Percentiles rank a stretch among this genome's conserved stretches.
phyloP scores from a whole-genome alignment of 768 basidiomycete species.

The Cytidiella melzeri region DNA sequence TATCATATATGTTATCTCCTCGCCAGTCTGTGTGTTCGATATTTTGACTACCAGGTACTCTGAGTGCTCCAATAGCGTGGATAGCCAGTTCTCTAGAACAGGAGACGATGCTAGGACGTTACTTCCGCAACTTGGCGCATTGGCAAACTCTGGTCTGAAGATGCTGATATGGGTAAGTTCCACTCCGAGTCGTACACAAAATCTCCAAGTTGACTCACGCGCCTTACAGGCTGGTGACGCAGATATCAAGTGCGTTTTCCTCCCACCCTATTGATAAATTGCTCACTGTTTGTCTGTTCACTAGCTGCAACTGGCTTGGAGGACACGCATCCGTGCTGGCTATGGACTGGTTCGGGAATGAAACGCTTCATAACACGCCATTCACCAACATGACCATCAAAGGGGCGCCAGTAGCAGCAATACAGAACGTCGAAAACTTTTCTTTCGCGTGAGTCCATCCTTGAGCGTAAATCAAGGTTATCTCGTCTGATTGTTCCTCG shows the following conservation, averaged over 20 bases:
- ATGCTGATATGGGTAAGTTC: slow-evolving; percentile 34
- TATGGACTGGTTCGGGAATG: slow-evolving; percentile 43
- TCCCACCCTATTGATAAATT: too few relatives aligned
- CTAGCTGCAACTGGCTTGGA: slow-evolving; percentile 35
- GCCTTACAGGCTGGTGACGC: slow-evolving; percentile 36
- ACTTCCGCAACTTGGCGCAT: slow-evolving; percentile 41
- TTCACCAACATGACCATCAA: slow-evolving; percentile 52
- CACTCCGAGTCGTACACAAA: too few relatives aligned
- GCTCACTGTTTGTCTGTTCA: not conserved
- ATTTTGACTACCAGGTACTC: slow-evolving; percentile 32
- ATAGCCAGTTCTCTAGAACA: slow-evolving; percentile 37
- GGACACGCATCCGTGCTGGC: slow-evolving; percentile 33
- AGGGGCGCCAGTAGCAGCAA: slow-evolving; percentile 46
- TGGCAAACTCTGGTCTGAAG: slow-evolving; percentile 38
- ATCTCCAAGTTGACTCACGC: not conserved
- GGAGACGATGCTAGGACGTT: slow-evolving; percentile 58
- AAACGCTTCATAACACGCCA: slow-evolving; percentile 32
- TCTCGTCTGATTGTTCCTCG: not conserved
- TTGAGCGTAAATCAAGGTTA: not conserved
- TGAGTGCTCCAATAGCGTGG: slow-evolving; percentile 44
- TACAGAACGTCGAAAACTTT: slow-evolving; percentile 62
- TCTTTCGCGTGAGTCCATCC: slow-evolving; percentile 52
- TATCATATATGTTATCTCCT: not conserved
- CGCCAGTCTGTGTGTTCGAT: not conserved
- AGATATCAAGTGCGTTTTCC: slow-evolving; percentile 28